A percentile compares a stretch with the other conserved stretches of the same genome.
Conservation (phyloP, 2,329 filamentous ascomycete genomes). For the Neodidymelliopsis sp. region DNA sequence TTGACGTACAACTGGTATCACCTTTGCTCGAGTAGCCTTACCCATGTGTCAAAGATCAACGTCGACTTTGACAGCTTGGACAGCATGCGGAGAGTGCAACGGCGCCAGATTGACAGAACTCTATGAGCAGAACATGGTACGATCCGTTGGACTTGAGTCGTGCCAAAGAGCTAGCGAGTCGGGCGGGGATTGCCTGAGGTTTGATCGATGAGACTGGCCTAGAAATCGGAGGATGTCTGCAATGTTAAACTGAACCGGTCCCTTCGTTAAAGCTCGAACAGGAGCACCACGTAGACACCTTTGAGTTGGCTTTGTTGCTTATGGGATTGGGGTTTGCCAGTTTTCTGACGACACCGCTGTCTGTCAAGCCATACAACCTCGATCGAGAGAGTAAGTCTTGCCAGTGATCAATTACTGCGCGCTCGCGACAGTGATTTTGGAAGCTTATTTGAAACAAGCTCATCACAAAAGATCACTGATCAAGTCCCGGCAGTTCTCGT, state of each 20-base stretch:
- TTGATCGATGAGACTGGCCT: not conserved
- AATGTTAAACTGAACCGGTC: not conserved
- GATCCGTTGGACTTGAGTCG: conserved; percentile 2
- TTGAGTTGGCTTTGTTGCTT: too few species aligned
- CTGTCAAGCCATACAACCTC: too few species aligned
- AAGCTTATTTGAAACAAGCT: conserved; percentile 2
- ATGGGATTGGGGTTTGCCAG: too few species aligned
- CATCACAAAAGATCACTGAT: not conserved
- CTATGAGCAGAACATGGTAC: not conserved
- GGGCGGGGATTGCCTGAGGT: not conserved
- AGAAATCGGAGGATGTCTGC: not conserved
- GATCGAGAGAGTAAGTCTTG: not conserved
- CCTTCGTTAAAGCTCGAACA: not conserved
- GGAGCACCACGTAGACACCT: not conserved
- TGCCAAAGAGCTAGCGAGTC: conserved; percentile 4
- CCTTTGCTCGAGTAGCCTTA: not conserved
- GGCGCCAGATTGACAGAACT: conserved; percentile 1
- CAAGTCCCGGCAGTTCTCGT: not conserved
- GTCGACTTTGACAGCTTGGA: not conserved
- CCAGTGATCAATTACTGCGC: not conserved
- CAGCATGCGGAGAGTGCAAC: not conserved
- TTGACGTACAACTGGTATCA: not conserved
- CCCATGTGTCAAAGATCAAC: not conserved
- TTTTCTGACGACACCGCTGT: too few species aligned
- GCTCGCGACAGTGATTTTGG: not conserved